A percentile compares a stretch with the other conserved stretches of the same genome.
phyloP scores from a whole-genome alignment of 1,284 basidiomycete genomes.

The Polyporus tsugae region DNA sequence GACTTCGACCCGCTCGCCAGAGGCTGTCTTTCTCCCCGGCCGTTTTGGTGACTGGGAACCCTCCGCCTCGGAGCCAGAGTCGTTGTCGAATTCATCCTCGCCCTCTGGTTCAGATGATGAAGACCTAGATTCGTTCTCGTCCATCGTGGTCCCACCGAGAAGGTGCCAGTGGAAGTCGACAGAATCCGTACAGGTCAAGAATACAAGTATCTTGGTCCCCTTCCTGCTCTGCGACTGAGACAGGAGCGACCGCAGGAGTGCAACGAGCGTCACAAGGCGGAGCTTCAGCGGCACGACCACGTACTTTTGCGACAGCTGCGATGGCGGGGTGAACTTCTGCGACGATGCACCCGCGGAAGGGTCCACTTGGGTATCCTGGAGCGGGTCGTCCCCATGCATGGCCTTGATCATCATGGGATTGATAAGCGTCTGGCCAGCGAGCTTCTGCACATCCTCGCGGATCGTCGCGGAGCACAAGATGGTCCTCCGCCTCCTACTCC shows the following conservation, averaged over 20 bases:
- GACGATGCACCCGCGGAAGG: slow-evolving; percentile 31
- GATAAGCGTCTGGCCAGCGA: slow-evolving; percentile 85
- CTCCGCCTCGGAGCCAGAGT: slow-evolving; percentile 39
- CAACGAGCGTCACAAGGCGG: slow-evolving; percentile 90
- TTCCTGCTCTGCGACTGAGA: slow-evolving; percentile 60
- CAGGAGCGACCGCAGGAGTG: slow-evolving; percentile 83
- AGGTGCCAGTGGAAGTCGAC: slow-evolving; percentile 97
- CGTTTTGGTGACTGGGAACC: slow-evolving; percentile 36
- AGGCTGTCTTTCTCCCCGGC: slow-evolving; percentile 27
- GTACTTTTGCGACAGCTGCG: slow-evolving; percentile 95
- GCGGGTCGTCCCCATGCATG: slow-evolving; percentile 54
- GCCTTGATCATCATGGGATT: slow-evolving; percentile 81
- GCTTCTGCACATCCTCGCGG: slow-evolving; percentile 91
- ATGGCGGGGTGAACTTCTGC: slow-evolving; percentile 90
- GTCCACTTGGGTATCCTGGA: slow-evolving; percentile 18
- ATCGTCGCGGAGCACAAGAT: slow-evolving; percentile 98
- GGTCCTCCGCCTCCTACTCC: slow-evolving; percentile 79
- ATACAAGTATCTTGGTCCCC: slow-evolving; percentile 87
- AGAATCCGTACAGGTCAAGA: slow-evolving; percentile 96
- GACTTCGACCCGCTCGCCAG: slow-evolving; percentile 57
- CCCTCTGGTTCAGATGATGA: slow-evolving; percentile 37
- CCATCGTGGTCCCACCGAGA: slow-evolving; percentile 84
- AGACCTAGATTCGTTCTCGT: slow-evolving; percentile 42
- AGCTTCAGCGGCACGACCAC: slow-evolving; percentile 94
- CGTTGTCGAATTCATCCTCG: slow-evolving; percentile 30